Evolutionary conservation across 2,329 filamentous ascomycete species (phyloP).

Genomic region (Hypoxylon sp.): DNA sequence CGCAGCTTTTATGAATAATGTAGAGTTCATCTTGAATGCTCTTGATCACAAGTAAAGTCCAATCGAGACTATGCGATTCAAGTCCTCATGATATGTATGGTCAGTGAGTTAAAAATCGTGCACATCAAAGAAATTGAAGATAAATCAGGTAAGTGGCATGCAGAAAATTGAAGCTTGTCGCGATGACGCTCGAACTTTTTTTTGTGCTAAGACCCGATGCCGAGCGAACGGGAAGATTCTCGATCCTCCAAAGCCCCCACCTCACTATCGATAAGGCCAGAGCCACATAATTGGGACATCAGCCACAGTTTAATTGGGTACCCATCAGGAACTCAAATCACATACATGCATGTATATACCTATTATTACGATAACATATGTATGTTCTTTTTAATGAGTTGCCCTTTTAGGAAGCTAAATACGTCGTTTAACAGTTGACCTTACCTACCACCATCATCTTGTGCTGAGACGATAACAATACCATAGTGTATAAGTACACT

Average conservation of each 20-base stretch:
- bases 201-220: conserved; percentile 47
- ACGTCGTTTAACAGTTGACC: not conserved
- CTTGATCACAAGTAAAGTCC: conserved; percentile 26
- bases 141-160: conserved; percentile 11
- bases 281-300: conserved; percentile 16
- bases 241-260: conserved; percentile 43
- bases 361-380: too few relatives aligned
- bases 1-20: conserved; percentile 63
- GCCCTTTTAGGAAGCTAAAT: not conserved
- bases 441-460: not conserved
- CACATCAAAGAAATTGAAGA: conserved; percentile 22
- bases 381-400: not conserved
- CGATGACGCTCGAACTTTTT: conserved; percentile 55
- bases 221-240: conserved; percentile 53
- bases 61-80: conserved; percentile 11
- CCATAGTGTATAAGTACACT: not conserved
- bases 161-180: conserved; percentile 36
- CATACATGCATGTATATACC: not conserved
- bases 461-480: not conserved
- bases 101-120: conserved; percentile 8
- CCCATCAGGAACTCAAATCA: not conserved
- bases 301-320: conserved; percentile 18
- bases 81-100: conserved; percentile 28
- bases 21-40: conserved; percentile 63
- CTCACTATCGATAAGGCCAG: conserved; percentile 20